Conservation (phyloP, 306 rosid species). For the Casuarina glauca region DNA sequence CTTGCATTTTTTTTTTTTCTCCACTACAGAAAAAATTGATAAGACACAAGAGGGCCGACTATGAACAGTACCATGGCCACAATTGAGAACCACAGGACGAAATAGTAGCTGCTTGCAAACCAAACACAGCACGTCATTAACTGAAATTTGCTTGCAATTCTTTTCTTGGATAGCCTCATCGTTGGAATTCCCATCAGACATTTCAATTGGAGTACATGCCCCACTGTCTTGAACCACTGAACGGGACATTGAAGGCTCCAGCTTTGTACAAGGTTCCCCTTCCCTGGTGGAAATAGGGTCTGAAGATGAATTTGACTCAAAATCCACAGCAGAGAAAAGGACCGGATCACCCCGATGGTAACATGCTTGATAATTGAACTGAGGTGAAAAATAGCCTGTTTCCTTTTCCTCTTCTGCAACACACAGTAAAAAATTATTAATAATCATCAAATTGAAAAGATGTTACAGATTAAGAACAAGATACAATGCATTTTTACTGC, state of each 20-base stretch:
- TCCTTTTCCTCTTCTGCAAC: slow-evolving; percentile 64
- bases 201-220: slow-evolving; percentile 1
- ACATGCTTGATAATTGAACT: slow-evolving; percentile 47
- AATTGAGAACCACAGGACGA: slow-evolving; percentile 75
- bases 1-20: not conserved
- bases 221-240: slow-evolving; percentile 1
- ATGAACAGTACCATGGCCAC: slow-evolving; percentile 76
- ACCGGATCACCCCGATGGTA: slow-evolving; percentile 36
- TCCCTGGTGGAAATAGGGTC: not conserved
- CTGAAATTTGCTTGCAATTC: slow-evolving; percentile 36
- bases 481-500: not conserved
- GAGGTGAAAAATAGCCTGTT: slow-evolving; percentile 55
- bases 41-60: slow-evolving; percentile 21
- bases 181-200: slow-evolving; percentile 28
- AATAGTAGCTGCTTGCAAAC: slow-evolving; percentile 69
- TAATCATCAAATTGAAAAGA: not conserved
- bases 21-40: slow-evolving; percentile 4
- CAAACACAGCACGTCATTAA: slow-evolving; percentile 61
- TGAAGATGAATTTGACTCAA: slow-evolving; percentile 8
- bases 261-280: slow-evolving; percentile 27
- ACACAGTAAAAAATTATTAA: slow-evolving; percentile 4
- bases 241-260: slow-evolving; percentile 7
- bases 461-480: not conserved
- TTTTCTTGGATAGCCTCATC: slow-evolving; percentile 28
- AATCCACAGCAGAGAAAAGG: slow-evolving; percentile 24